Conservation (phyloP, 108 stramenopile species). For the Cyclostephanos tholiformis region DNA sequence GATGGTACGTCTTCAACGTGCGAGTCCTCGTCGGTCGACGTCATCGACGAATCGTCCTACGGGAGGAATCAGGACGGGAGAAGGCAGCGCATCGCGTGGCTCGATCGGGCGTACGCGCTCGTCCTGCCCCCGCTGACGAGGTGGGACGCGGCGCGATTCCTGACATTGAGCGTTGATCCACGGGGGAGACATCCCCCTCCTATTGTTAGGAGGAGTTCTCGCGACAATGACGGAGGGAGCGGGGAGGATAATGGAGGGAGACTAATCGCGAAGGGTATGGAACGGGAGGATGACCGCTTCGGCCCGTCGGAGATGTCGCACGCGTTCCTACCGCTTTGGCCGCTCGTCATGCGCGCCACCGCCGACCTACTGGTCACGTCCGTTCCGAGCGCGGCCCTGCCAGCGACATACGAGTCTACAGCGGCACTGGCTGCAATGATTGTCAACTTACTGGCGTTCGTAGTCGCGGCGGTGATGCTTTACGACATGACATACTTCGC, state of each 20-base stretch:
- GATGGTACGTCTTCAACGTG: not conserved
- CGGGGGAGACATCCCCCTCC: constrained; percentile 40
- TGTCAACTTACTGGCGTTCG: constrained; percentile 62
- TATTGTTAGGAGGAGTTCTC: not conserved
- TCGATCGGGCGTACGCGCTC: constrained; percentile 53
- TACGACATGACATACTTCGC: constrained; percentile 58
- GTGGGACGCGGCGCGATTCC: constrained; percentile 87
- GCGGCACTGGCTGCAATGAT: constrained; percentile 56
- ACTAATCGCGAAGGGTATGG: not conserved
- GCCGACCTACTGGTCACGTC: constrained; percentile 43
- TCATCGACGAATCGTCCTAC: not conserved
- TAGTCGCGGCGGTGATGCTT: constrained; percentile 58
- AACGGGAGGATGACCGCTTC: constrained; percentile 30
- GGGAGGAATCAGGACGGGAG: not conserved
- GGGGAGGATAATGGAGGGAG: not conserved
- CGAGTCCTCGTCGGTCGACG: not conserved
- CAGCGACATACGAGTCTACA: constrained; percentile 69
- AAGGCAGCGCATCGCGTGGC: not conserved
- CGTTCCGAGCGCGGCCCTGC: constrained; percentile 50
- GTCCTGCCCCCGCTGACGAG: constrained; percentile 70
- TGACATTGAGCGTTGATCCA: constrained; percentile 62
- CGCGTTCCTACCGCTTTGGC: constrained; percentile 83
- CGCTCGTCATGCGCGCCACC: constrained; percentile 53
- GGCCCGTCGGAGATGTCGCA: constrained; percentile 75
- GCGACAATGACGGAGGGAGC: not conserved